Evolutionary conservation across 371 early-diverging fungal species (phyloP), one percentile per base, ranked within the genome.

Genomic region (Mucor irregularis): DNA sequence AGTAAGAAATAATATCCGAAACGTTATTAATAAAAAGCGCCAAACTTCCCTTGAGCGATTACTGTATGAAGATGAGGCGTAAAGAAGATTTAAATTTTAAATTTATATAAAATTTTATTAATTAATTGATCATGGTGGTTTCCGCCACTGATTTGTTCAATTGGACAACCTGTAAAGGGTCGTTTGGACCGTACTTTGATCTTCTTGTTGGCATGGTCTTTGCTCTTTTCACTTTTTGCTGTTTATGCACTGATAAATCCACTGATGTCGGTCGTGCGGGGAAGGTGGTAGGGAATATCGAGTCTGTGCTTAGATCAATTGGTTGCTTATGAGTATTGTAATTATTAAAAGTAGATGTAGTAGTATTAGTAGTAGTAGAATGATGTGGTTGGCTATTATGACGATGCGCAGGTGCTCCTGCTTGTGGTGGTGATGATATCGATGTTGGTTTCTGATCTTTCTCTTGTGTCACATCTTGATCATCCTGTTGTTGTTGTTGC

Each of bases 91-190:
- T n/a, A n/a, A n/a, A n/a, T n/a, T n/a, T n/a, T 34, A 34, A 13
- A 34, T 34, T 3, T 3, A 3, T 7, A 11, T 34, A 34, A 13
- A 38, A 17, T 19, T 17, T 13, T 40, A 9, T 40, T 16, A 21
- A 24, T 42, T 47, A 47, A 55, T 56, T 56, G 49, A 48, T 56
- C 40, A 54, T 49, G 53, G 42, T 24, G 22, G 56, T 29, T 55
- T 39, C 55, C 49, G 49, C 49, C 14, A 42, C 50, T 33, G 56
- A 53, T 44, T 61, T 64, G 44, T 61, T 69, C n/a, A 69, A 42
- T 51, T 71, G 64, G 55, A 67, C 61, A 22, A 66, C 52, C 49
- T 71, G 68, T 31, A 70, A 43, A 21, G 66, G 61, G 40, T 71
- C 71, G 46, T 61, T 43, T 8, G 46, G 47, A 24, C 61, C 67